Conservation (phyloP, 208 protist genomes). For the Acanthamoeba healyi region DNA sequence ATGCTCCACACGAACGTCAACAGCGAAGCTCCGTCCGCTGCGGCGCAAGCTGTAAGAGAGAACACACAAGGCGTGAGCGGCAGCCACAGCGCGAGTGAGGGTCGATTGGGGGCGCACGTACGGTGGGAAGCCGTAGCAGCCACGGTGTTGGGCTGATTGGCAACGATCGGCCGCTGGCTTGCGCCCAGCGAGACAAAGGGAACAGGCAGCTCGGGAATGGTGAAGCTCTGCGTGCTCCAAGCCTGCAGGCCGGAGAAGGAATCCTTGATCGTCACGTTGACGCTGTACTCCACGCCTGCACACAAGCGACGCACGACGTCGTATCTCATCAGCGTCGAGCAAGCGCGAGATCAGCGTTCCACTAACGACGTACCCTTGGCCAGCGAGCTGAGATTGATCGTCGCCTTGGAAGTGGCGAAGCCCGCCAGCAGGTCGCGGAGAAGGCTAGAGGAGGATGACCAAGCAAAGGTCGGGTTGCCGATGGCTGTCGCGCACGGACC, state of each 20-base stretch:
- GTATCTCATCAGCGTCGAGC: too few species aligned
- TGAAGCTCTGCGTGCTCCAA: background rate
- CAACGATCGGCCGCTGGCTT: background rate
- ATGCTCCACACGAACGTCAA: background rate
- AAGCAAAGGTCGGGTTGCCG: background rate
- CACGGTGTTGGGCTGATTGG: background rate
- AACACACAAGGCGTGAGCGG: too few species aligned
- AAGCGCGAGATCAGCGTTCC: background rate
- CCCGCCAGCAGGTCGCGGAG: too few species aligned
- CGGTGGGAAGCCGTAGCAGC: background rate
- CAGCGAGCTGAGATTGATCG: too few species aligned
- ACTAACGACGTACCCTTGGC: too few species aligned
- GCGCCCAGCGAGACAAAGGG: background rate
- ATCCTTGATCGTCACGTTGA: background rate
- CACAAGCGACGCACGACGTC: too few species aligned
- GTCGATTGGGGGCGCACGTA: background rate
- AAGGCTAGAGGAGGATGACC: background rate
- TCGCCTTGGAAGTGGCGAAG: too few species aligned
- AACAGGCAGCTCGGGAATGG: background rate
- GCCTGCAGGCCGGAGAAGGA: background rate
- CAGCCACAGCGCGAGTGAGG: too few species aligned
- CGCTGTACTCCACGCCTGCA: background rate
- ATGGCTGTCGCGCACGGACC: too few species aligned
- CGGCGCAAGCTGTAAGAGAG: background rate
- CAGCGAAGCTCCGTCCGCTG: background rate